These are phyloP conservation scores for Epithele typhae DNA, from an alignment of 768 basidiomycete species.

Conservation along the genomic window DNA sequence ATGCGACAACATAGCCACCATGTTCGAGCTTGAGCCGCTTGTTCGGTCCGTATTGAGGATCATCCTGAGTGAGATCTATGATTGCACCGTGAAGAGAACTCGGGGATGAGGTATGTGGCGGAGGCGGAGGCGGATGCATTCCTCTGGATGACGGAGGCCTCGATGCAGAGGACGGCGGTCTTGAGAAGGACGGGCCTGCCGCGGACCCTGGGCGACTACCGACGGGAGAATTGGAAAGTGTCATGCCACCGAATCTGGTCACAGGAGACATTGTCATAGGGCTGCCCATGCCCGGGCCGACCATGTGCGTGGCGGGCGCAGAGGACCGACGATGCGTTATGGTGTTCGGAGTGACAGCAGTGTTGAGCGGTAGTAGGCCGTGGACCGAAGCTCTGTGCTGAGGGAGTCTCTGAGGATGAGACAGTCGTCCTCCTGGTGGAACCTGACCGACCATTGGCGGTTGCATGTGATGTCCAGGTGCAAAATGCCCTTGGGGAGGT, in stretches of 20 bases:
- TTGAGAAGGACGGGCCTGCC: not conserved
- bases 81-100: slow-evolving; percentile 11
- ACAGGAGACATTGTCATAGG: slow-evolving; percentile 4
- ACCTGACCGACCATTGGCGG: not conserved
- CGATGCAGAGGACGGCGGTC: not conserved
- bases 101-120: not conserved
- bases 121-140: not conserved
- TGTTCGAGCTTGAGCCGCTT: slow-evolving; percentile 8
- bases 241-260: slow-evolving; percentile 3
- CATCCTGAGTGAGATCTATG: slow-evolving; percentile 9
- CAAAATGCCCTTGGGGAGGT: not conserved
- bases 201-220: slow-evolving; percentile 5
- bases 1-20: too few relatives aligned
- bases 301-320: not conserved
- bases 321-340: slow-evolving; percentile 5
- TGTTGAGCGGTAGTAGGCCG: not conserved
- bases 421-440: not conserved
- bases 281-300: not conserved
- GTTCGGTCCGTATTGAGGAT: not conserved
- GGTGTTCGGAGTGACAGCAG: slow-evolving; percentile 3
- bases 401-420: not conserved
- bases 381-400: not conserved
- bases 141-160: not conserved
- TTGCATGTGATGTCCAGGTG: not conserved
- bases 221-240: slow-evolving; percentile 1